phyloP scores from a whole-genome alignment of 495 filamentous ascomycete species.

The Lichina pygmaea region DNA sequence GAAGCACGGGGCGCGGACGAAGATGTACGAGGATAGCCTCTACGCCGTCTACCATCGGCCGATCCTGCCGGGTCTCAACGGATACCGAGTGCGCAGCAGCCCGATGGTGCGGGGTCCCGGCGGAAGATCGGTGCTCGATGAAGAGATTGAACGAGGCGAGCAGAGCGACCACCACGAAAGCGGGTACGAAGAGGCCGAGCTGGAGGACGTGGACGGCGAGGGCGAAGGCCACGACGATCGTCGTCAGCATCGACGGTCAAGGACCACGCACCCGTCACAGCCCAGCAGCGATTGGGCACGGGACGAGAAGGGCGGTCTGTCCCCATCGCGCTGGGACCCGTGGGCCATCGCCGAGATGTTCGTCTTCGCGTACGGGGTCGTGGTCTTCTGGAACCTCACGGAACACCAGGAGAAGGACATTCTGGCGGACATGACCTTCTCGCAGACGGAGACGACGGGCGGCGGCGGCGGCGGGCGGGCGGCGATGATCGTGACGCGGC shows the following conservation, averaged over 20 bases:
- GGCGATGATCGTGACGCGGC: constrained; percentile 35
- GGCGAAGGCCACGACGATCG: constrained; percentile 15
- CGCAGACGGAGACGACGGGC: constrained; percentile 24
- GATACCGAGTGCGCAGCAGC: constrained; percentile 67
- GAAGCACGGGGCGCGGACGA: constrained; percentile 76
- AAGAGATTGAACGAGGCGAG: constrained; percentile 91
- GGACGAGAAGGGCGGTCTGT: not conserved
- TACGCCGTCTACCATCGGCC: constrained; percentile 91
- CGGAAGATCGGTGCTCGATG: constrained; percentile 74
- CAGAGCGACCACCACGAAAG: constrained; percentile 71
- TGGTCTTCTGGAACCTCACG: constrained; percentile 96
- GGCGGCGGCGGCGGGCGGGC: not conserved
- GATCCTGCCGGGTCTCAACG: constrained; percentile 56
- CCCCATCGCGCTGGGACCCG: constrained; percentile 26
- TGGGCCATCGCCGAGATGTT: constrained; percentile 84
- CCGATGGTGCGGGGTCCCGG: constrained; percentile 79
- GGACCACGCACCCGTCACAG: not conserved
- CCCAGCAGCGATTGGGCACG: not conserved
- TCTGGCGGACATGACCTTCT: constrained; percentile 83
- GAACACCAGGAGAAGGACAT: constrained; percentile 91
- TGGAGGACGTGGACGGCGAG: constrained; percentile 8
- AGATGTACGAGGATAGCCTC: constrained; percentile 96
- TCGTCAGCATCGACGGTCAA: not conserved
- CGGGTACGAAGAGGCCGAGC: constrained; percentile 32
- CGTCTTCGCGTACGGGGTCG: constrained; percentile 90